Evolutionary conservation across 352 stramenopile species (phyloP).

Genomic region (Globisporangium spiculum): DNA sequence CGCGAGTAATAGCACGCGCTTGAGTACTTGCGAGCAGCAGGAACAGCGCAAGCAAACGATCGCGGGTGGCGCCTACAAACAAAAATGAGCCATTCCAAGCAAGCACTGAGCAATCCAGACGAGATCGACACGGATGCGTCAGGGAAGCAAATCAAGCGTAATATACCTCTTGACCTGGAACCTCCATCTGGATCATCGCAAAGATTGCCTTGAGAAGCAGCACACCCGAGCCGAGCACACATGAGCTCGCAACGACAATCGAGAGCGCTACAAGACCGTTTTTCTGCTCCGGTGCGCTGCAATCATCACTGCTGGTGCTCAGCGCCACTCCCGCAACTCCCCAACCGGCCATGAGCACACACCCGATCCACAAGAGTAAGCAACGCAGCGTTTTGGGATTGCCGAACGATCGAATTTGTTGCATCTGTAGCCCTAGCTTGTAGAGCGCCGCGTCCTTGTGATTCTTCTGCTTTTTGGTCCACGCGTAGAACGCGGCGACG

Average conservation of each 20-base stretch:
- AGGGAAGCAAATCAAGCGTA: not conserved
- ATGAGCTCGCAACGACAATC: not conserved
- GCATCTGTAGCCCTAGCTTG: not conserved
- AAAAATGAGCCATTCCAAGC: not conserved
- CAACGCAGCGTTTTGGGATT: not conserved
- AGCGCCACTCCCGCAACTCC: not conserved
- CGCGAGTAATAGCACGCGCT: slow-evolving; percentile 30
- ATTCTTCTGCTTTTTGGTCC: not conserved
- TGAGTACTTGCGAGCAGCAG: slow-evolving; percentile 43
- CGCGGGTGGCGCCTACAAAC: slow-evolving; percentile 25
- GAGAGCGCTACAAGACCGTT: slow-evolving; percentile 5
- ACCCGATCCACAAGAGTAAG: not conserved
- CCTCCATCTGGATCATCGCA: not conserved
- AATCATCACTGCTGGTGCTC: not conserved
- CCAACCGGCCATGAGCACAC: not conserved
- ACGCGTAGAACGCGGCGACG: not conserved
- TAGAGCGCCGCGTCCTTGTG: not conserved
- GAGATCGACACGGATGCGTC: not conserved
- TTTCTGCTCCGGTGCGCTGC: not conserved
- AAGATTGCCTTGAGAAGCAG: not conserved
- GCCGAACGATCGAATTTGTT: not conserved
- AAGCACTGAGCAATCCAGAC: not conserved
- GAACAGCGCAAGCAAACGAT: slow-evolving; percentile 52
- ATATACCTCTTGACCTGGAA: slow-evolving; percentile 23
- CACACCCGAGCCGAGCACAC: not conserved